phyloP scores from a whole-genome alignment of 257 asterid species.

The Ophiorrhiza pumila region DNA sequence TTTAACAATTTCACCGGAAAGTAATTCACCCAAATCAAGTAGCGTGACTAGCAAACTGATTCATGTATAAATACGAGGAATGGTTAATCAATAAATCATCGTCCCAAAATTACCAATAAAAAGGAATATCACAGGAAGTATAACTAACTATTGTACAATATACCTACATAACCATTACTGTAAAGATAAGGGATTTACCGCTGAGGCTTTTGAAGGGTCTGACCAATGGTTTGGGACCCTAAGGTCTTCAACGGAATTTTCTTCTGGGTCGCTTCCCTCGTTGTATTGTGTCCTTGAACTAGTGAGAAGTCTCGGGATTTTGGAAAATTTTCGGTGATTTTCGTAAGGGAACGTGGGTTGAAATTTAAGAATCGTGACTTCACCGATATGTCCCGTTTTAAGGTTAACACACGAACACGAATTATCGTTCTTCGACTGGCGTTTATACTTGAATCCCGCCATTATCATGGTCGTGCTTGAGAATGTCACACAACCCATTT shows the following conservation, averaged over 20 bases:
- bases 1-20: not conserved
- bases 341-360: slow-evolving; percentile 15
- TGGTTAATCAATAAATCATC: not conserved
- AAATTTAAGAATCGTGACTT: not conserved
- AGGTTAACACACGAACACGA: not conserved
- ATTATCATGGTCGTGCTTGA: not conserved
- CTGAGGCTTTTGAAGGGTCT: slow-evolving; percentile 61
- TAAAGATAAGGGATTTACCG: slow-evolving; percentile 45
- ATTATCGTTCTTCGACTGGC: not conserved
- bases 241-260: slow-evolving; percentile 46
- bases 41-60: not conserved
- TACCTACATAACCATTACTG: too few relatives aligned
- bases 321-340: slow-evolving; percentile 15
- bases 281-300: slow-evolving; percentile 28
- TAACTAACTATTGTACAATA: too few relatives aligned
- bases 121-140: not conserved
- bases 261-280: slow-evolving; percentile 32
- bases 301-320: not conserved
- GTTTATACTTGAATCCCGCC: not conserved
- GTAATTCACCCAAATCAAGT: not conserved
- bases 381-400: slow-evolving; percentile 16
- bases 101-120: not conserved
- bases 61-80: not conserved
- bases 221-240: slow-evolving; percentile 72
- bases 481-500: slow-evolving; percentile 8